Evolutionary conservation across 148 eudicot species (phyloP).

Genomic region (Fagopyrum esculentum): DNA sequence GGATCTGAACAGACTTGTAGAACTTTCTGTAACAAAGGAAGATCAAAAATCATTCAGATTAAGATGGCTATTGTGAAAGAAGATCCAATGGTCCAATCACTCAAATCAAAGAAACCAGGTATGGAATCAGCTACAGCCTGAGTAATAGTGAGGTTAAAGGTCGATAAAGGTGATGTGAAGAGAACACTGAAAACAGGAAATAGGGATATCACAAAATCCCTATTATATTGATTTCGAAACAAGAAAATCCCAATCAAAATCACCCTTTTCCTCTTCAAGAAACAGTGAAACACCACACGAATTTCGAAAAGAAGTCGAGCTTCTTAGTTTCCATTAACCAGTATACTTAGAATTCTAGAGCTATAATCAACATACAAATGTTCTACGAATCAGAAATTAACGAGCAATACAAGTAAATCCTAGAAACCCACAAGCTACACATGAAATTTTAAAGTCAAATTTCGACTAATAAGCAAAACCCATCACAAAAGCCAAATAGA

Average conservation of each 20-base stretch:
- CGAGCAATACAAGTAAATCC: not conserved
- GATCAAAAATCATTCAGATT: not conserved
- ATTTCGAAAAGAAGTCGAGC: not conserved
- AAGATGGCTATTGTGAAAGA: not conserved
- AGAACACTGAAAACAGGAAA: not conserved
- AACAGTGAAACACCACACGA: not conserved
- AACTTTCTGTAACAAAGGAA: conserved; percentile 18
- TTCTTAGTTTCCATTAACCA: not conserved
- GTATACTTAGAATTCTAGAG: not conserved
- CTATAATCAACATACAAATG: not conserved
- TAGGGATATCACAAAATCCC: not conserved
- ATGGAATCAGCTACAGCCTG: not conserved
- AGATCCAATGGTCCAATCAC: not conserved
- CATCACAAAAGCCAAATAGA: not conserved
- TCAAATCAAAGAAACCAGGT: not conserved
- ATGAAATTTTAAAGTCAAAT: not conserved
- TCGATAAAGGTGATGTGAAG: not conserved
- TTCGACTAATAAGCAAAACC: not conserved
- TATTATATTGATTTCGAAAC: too few species aligned
- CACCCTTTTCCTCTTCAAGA: not conserved
- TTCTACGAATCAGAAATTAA: not conserved
- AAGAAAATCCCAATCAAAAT: not conserved
- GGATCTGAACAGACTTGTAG: not conserved
- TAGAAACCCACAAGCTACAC: not conserved
- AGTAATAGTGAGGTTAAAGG: not conserved